phyloP scores from a whole-genome alignment of 225 moss, liverwort and hornwort species.

The Neckera pumila region DNA sequence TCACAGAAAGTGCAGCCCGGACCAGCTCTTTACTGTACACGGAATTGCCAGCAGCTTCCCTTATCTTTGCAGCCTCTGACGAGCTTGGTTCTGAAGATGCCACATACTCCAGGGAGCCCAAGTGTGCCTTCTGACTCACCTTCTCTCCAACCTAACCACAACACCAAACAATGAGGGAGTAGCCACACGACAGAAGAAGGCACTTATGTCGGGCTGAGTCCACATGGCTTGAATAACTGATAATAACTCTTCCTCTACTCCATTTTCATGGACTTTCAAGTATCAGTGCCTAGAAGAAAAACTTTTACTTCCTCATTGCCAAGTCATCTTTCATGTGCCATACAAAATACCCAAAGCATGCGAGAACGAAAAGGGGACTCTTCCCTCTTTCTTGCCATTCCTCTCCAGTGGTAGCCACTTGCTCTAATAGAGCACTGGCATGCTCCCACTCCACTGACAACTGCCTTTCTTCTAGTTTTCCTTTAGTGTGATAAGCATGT shows the following conservation, averaged over 20 bases:
- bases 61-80: conserved; percentile 50
- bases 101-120: conserved; percentile 88
- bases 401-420: background rate
- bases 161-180: background rate
- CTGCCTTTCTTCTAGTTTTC: background rate
- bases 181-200: background rate
- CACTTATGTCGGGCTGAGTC: background rate
- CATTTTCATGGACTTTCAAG: background rate
- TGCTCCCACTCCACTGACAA: background rate
- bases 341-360: background rate
- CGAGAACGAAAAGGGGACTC: background rate
- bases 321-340: background rate
- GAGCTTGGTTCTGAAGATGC: conserved; percentile 52
- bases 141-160: conserved; percentile 48
- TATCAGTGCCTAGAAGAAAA: background rate
- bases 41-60: conserved; percentile 74
- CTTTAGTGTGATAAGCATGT: background rate
- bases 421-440: background rate
- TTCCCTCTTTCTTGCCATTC: background rate
- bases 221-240: background rate
- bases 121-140: conserved; percentile 36
- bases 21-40: conserved; percentile 68
- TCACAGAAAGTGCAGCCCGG: conserved; percentile 83
- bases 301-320: background rate
- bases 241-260: background rate